These are phyloP conservation scores for Guadua angustifolia DNA, from an alignment of 176 grass and related monocot species.

Conservation along the genomic window DNA sequence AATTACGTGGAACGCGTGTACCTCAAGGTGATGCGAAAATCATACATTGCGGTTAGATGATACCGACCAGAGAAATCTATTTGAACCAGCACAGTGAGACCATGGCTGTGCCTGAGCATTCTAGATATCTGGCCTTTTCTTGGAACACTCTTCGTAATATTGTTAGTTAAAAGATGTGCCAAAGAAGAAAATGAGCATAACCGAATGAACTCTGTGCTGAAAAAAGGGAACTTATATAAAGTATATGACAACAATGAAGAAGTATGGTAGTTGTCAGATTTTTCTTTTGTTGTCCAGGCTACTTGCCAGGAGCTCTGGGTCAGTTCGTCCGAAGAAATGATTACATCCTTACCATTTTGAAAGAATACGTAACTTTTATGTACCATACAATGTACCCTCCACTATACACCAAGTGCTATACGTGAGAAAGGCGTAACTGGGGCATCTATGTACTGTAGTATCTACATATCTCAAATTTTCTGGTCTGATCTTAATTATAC, in stretches of 20 bases:
- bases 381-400: conserved; percentile 41
- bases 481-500: neutral
- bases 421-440: neutral
- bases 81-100: neutral
- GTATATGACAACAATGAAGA: neutral
- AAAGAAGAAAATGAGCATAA: neutral
- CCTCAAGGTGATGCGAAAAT: neutral
- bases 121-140: neutral
- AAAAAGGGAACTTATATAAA: neutral
- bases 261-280: neutral
- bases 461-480: conserved; percentile 6
- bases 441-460: conserved; percentile 20
- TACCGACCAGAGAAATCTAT: neutral
- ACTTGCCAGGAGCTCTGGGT: conserved; percentile 20
- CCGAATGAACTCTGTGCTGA: neutral
- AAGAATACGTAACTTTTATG: conserved; percentile 37
- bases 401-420: conserved; percentile 38
- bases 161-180: neutral
- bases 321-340: conserved; percentile 18
- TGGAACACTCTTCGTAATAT: neutral
- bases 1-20: neutral
- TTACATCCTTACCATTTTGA: neutral
- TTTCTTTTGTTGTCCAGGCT: neutral
- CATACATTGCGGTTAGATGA: neutral
- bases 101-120: neutral